phyloP scores from a whole-genome alignment of 1,284 basidiomycete genomes.

The Trametes sp. region DNA sequence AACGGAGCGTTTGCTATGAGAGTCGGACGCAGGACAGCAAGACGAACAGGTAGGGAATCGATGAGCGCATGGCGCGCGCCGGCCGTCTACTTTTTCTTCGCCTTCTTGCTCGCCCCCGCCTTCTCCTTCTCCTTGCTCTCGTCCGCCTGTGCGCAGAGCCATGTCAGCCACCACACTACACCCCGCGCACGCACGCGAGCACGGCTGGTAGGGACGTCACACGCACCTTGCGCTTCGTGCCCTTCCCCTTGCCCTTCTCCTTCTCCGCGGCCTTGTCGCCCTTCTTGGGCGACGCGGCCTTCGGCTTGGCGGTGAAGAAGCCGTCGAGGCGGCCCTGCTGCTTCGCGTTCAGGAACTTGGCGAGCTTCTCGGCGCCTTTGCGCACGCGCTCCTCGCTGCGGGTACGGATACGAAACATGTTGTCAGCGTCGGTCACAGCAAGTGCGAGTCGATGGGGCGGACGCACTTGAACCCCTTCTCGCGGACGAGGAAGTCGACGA shows the following conservation, averaged over 20 bases:
- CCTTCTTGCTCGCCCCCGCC: constrained; percentile 51
- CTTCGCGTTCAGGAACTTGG: constrained; percentile 88
- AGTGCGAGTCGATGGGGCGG: background rate
- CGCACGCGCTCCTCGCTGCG: constrained; percentile 94
- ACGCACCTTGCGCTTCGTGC: constrained; percentile 76
- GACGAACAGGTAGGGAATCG: background rate
- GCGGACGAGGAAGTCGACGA: constrained; percentile 93
- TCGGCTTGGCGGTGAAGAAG: constrained; percentile 85
- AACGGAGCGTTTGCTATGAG: constrained; percentile 18
- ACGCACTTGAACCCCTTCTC: constrained; percentile 96
- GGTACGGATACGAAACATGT: constrained; percentile 6
- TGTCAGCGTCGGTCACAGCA: too few species aligned
- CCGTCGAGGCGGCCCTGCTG: constrained; percentile 97
- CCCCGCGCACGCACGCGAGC: background rate
- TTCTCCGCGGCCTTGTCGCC: constrained; percentile 42
- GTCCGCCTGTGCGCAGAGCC: constrained; percentile 19
- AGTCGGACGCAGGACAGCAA: constrained; percentile 15
- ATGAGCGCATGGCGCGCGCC: too few species aligned
- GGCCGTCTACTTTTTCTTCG: constrained; percentile 51
- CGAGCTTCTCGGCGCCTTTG: constrained; percentile 92
- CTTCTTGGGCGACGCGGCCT: constrained; percentile 52
- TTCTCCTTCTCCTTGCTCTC: constrained; percentile 43
- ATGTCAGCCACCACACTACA: background rate
- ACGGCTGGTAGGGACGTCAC: too few species aligned
- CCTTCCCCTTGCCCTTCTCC: constrained; percentile 49